Conservation (phyloP, 768 basidiomycete genomes). For the Lactifluus rugatus region DNA sequence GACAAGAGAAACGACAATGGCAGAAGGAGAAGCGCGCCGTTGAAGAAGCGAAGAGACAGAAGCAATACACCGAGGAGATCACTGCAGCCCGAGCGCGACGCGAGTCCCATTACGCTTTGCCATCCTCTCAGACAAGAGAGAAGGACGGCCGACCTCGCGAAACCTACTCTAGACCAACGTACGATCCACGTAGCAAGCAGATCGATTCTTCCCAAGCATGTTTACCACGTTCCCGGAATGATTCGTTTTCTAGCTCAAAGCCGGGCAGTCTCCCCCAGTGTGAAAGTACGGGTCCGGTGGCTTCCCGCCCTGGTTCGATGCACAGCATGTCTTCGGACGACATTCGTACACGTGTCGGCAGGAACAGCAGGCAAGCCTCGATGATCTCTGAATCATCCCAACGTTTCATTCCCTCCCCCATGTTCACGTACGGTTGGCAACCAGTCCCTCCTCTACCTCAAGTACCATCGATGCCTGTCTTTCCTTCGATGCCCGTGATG, state of each 20-base stretch:
- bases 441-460: constrained; percentile 9
- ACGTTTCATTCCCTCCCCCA: constrained; percentile 1
- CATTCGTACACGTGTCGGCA: not conserved
- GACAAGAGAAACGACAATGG: constrained; percentile 34
- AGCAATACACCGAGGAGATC: constrained; percentile 17
- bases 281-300: constrained; percentile 3
- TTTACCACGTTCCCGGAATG: not conserved
- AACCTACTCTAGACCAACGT: constrained; percentile 15
- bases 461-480: constrained; percentile 11
- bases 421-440: constrained; percentile 10
- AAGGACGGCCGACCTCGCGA: constrained; percentile 12
- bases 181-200: constrained; percentile 17
- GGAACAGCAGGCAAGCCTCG: constrained; percentile 13
- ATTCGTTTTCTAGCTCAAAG: constrained; percentile 12
- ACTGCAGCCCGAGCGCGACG: constrained; percentile 16
- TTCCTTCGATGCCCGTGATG: constrained; percentile 11
- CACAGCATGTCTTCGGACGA: constrained; percentile 16
- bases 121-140: constrained; percentile 7
- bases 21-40: constrained; percentile 37
- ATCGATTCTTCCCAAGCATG: not conserved
- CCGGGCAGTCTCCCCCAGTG: constrained; percentile 6
- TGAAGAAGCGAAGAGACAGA: constrained; percentile 32
- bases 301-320: constrained; percentile 7
- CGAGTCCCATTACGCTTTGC: not conserved
- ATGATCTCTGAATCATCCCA: constrained; percentile 14